Conservation (phyloP, 2,329 filamentous ascomycete genomes). For the Talaromyces funiculosus region DNA sequence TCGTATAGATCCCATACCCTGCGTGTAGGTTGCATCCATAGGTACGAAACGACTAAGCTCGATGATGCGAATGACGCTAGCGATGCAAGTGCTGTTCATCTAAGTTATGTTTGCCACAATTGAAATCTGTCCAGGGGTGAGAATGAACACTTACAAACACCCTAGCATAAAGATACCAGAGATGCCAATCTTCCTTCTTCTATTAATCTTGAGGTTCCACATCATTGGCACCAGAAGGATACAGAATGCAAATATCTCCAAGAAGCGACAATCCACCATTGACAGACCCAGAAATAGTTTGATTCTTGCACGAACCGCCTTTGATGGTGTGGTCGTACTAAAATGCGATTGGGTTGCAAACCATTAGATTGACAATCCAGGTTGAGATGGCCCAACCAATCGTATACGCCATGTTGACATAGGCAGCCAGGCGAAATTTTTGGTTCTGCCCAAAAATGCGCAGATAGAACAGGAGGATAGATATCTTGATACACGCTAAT, state of each 20-base stretch:
- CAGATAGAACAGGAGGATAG: not conserved
- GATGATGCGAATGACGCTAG: not conserved
- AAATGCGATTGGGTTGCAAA: not conserved
- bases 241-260: not conserved
- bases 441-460: not conserved
- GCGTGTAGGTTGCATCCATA: not conserved
- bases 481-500: not conserved
- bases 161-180: not conserved
- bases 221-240: not conserved
- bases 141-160: not conserved
- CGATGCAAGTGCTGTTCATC: not conserved
- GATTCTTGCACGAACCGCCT: not conserved
- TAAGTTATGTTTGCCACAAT: not conserved
- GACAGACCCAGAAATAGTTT: not conserved
- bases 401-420: not conserved
- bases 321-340: conserved; percentile 2
- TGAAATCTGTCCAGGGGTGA: not conserved
- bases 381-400: not conserved
- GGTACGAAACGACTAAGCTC: not conserved
- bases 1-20: not conserved
- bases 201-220: not conserved
- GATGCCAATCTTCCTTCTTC: not conserved
- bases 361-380: not conserved
- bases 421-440: not conserved
- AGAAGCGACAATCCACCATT: not conserved